Evolutionary conservation across 495 filamentous ascomycete species (phyloP).

Genomic region (Parmelia sp.): DNA sequence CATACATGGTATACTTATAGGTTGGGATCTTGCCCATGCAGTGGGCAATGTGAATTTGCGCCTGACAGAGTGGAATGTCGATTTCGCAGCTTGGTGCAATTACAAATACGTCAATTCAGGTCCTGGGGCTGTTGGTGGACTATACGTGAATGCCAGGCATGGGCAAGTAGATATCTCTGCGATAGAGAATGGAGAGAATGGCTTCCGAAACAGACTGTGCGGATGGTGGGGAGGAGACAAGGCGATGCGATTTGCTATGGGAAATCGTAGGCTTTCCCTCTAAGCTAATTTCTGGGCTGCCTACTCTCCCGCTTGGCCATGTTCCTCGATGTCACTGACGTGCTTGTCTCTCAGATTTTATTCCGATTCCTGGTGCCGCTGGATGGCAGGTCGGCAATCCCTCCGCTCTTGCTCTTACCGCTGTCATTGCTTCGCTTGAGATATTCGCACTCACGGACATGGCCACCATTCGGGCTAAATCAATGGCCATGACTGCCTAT

Average conservation of each 20-base stretch:
- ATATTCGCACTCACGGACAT: conserved; percentile 73
- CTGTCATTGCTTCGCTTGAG: conserved; percentile 68
- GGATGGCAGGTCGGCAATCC: conserved; percentile 61
- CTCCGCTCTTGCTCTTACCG: conserved; percentile 53
- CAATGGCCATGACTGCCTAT: conserved; percentile 68
- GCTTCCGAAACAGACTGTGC: conserved; percentile 55
- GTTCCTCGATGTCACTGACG: not conserved
- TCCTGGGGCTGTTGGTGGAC: conserved; percentile 76
- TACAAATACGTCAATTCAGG: conserved; percentile 97
- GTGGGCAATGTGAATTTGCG: conserved; percentile 80
- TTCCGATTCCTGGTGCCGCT: conserved; percentile 58
- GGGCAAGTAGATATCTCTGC: conserved; percentile 45
- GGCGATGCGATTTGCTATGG: conserved; percentile 69
- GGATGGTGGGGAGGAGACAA: conserved; percentile 92
- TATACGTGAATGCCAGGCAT: conserved; percentile 81
- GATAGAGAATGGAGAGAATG: conserved; percentile 30
- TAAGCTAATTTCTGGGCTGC: not conserved
- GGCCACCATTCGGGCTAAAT: conserved; percentile 63
- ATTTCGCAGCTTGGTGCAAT: conserved; percentile 94
- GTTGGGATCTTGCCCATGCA: conserved; percentile 95
- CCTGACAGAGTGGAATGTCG: conserved; percentile 90
- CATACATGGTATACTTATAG: conserved; percentile 65
- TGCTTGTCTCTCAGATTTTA: conserved; percentile 47
- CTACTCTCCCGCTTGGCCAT: not conserved
- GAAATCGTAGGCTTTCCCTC: conserved; percentile 43